A percentile compares a stretch with the other conserved stretches of the same genome.
phyloP scores from a whole-genome alignment of 257 asterid species.

The Rehmannia glutinosa region DNA sequence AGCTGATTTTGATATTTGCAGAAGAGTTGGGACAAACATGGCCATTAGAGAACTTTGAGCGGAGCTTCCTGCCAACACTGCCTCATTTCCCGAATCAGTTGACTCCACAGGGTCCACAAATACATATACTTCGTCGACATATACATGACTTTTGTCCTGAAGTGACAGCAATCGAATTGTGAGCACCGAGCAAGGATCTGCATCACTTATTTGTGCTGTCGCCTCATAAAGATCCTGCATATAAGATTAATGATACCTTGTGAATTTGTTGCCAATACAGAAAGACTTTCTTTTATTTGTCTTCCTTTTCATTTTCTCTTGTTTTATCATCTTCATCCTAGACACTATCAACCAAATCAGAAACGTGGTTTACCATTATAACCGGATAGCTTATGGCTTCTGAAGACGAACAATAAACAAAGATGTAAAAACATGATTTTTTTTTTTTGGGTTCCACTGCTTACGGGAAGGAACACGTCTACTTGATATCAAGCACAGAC shows the following conservation, averaged over 20 bases:
- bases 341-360: not conserved
- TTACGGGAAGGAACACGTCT: not conserved
- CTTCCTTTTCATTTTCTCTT: no score
- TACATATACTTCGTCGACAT: slow-evolving; percentile 71
- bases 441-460: not conserved
- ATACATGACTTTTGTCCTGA: slow-evolving; percentile 57
- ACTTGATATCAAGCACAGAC: slow-evolving; percentile 8
- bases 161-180: slow-evolving; percentile 80
- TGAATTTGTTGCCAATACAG: not conserved
- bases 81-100: slow-evolving; percentile 43
- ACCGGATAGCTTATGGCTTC: not conserved
- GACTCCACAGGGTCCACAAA: slow-evolving; percentile 58
- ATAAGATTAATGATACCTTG: slow-evolving; percentile 10
- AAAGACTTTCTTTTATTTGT: not conserved
- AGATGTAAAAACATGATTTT: not conserved
- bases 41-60: slow-evolving; percentile 72
- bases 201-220: slow-evolving; percentile 76
- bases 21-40: slow-evolving; percentile 82
- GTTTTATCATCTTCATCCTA: not conserved
- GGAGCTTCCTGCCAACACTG: slow-evolving; percentile 36
- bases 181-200: slow-evolving; percentile 69
- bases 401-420: not conserved
- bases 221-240: slow-evolving; percentile 92
- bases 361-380: not conserved
- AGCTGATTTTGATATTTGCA: slow-evolving; percentile 74